Evolutionary conservation across 106 monocot species (phyloP).

Genomic region (Allium cepa): DNA sequence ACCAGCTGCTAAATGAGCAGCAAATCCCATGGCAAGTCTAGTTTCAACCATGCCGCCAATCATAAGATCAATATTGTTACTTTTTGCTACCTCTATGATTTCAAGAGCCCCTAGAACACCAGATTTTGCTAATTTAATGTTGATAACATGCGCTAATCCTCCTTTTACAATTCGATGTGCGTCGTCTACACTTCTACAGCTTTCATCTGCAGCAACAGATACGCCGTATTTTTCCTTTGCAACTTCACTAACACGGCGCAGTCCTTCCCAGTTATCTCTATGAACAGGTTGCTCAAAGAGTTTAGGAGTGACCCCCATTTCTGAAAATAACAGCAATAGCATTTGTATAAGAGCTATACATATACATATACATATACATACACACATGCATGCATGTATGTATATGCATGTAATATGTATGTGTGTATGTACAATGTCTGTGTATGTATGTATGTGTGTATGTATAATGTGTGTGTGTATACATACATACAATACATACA

Average conservation of each 20-base stretch:
- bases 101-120: constrained; percentile 80
- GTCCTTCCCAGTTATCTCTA: constrained; percentile 90
- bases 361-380: too few species aligned
- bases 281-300: constrained; percentile 94
- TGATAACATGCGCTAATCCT: constrained; percentile 84
- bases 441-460: too few species aligned
- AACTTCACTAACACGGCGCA: constrained; percentile 43
- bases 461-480: too few species aligned
- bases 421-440: too few species aligned
- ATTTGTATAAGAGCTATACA: too few species aligned
- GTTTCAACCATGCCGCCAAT: constrained; percentile 99
- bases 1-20: constrained; percentile 90
- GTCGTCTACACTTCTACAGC: constrained; percentile 81
- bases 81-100: constrained; percentile 57
- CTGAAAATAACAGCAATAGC: constrained; percentile 20
- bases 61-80: constrained; percentile 52
- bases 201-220: constrained; percentile 93
- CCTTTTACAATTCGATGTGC: constrained; percentile 70
- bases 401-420: too few species aligned
- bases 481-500: too few species aligned
- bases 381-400: too few species aligned
- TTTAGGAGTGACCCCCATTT: constrained; percentile 65
- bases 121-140: constrained; percentile 85
- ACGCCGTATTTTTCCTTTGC: constrained; percentile 68
- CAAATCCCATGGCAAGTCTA: constrained; percentile 93